Evolutionary conservation across 257 asterid species (phyloP).

Genomic region (Agastache rugosa): DNA sequence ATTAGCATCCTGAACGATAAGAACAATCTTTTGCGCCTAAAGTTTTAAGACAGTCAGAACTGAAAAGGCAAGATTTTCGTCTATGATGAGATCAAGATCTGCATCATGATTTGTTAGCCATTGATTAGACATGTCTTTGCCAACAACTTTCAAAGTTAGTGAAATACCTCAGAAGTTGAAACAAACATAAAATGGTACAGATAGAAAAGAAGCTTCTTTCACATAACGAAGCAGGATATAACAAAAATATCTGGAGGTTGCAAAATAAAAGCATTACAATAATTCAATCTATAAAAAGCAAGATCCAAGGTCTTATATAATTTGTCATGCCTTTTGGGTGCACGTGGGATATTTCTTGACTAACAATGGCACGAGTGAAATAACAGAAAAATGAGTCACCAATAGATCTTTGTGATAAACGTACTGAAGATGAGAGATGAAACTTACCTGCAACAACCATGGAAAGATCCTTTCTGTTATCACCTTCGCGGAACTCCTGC

Average conservation of each 20-base stretch:
- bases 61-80: not conserved
- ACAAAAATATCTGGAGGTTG: not conserved
- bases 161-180: not conserved
- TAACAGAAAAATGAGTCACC: not conserved
- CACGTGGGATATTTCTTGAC: constrained; percentile 6
- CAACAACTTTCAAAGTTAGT: not conserved
- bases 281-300: too few species aligned
- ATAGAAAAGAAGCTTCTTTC: not conserved
- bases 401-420: constrained; percentile 4
- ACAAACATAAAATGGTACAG: not conserved
- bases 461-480: constrained; percentile 53
- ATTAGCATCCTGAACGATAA: not conserved
- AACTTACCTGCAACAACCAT: constrained; percentile 76
- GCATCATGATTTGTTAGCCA: not conserved
- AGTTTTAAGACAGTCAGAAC: not conserved
- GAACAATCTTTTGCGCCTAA: not conserved
- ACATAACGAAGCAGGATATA: not conserved
- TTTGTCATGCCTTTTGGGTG: not conserved
- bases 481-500: constrained; percentile 43
- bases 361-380: not conserved
- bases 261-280: not conserved
- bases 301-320: not conserved
- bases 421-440: constrained; percentile 20
- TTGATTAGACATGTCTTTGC: not conserved
- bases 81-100: not conserved